Evolutionary conservation across 129 eudicot species (phyloP), one percentile per base, ranked within the genome.

Genomic region (Lonicera japonica): DNA sequence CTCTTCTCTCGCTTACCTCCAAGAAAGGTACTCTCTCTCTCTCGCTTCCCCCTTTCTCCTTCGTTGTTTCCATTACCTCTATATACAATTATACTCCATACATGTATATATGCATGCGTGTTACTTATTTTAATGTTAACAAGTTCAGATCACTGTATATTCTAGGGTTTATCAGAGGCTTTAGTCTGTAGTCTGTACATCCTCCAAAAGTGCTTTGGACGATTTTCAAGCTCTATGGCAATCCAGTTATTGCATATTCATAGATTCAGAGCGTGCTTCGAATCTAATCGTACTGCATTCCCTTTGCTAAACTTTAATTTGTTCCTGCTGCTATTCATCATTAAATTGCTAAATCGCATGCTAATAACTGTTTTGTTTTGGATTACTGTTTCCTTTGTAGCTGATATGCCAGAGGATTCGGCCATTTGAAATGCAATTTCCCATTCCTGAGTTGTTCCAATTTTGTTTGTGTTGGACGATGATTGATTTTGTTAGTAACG

Each of bases 1-100:
- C 81, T 82, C 94, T 11, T 73, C 95, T 36, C 94, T 87, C 70
- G 75, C 95, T 21, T 91, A 79, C 70, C 83, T 84, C 39, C 95
- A 91, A 84, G 97, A 91, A 79, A 82, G 97, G 94, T 90, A 15
- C 15, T 19, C 23, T 10, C 23, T 54, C 25, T 8, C 16, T 43
- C 3, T 43, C 50, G 50, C 13, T 10, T 43, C 8, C 50, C 1
- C 1, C 50, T 66, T 43, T 43, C 50, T 8, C 1, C 50, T 66
- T 13, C 25, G 12, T 20, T 8, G 12, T 15, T 45, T 19, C 16
- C 39, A 36, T 2, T 21, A 7, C 2, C 18, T 38, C 55, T 22
- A n/a, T n/a, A n/a, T n/a, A n/a, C n/a, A n/a, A n/a, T n/a, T 24
- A 11, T 20, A 21, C 46, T 15, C 17, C 5, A 20, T n/a, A 3